Conservation (phyloP, 2,329 filamentous ascomycete species). For the Trichoderma sp. region DNA sequence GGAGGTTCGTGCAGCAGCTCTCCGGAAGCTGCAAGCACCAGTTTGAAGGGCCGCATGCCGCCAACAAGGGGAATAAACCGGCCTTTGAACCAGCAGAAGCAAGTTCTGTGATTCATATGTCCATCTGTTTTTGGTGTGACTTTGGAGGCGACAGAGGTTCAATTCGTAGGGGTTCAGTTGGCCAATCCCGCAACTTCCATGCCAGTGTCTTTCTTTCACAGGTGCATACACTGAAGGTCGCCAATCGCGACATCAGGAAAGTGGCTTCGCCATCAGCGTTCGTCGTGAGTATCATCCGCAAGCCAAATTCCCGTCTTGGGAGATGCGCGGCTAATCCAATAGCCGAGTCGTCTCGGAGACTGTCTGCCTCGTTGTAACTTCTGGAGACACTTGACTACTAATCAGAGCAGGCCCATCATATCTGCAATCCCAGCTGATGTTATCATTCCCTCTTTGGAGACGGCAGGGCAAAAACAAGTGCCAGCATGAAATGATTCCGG, state of each 20-base stretch:
- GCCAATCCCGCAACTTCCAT: neutral
- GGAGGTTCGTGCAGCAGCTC: conserved; percentile 21
- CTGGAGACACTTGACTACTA: no score
- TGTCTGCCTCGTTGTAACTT: neutral
- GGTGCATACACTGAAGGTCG: neutral
- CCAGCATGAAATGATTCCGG: neutral
- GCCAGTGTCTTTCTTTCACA: neutral
- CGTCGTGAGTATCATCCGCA: neutral
- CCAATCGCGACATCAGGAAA: neutral
- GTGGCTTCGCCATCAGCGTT: neutral
- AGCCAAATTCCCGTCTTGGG: conserved; percentile 3
- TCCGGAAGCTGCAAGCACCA: conserved; percentile 10
- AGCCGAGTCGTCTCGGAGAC: neutral
- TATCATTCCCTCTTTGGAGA: no score
- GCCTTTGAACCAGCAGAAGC: neutral
- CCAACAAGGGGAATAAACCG: conserved; percentile 14
- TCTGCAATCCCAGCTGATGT: no score
- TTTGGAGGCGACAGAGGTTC: neutral
- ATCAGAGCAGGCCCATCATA: no score
- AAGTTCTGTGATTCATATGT: neutral
- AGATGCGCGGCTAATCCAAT: conserved; percentile 17
- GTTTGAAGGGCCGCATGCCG: conserved; percentile 6
- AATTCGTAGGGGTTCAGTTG: neutral
- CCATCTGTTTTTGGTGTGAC: neutral
- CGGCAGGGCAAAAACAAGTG: neutral